Conservation (phyloP, 192 early-diverging fungal species). For the Allomyces macrogynus region DNA sequence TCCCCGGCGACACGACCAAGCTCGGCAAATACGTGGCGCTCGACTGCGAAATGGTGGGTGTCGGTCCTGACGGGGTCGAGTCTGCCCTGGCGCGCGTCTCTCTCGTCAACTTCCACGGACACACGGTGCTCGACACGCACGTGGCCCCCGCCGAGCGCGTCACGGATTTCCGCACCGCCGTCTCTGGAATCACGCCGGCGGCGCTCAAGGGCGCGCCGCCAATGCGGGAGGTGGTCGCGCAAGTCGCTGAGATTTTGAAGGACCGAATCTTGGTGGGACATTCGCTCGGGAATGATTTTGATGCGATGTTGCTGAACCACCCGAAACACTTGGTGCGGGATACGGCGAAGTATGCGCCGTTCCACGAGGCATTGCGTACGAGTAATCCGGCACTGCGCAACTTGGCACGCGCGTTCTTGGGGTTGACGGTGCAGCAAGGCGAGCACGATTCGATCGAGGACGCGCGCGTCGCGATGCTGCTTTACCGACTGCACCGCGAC, state of each 20-base stretch:
- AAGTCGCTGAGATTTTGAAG: constrained; percentile 62
- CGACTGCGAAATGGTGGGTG: constrained; percentile 99
- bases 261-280: constrained; percentile 82
- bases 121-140: constrained; percentile 60
- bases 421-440: constrained; percentile 65
- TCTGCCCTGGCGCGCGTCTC: constrained; percentile 83
- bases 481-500: constrained; percentile 63
- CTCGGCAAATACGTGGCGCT: constrained; percentile 79
- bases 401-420: constrained; percentile 51
- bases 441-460: constrained; percentile 59
- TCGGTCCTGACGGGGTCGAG: constrained; percentile 54
- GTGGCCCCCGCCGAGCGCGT: constrained; percentile 65
- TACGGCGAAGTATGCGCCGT: constrained; percentile 57
- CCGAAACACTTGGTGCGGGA: constrained; percentile 60
- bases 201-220: constrained; percentile 36
- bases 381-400: constrained; percentile 48
- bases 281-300: constrained; percentile 72
- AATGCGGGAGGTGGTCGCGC: constrained; percentile 60
- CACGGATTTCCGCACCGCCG: constrained; percentile 79
- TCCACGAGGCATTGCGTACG: constrained; percentile 41
- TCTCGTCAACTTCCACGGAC: constrained; percentile 85
- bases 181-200: constrained; percentile 76
- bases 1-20: constrained; percentile 7
- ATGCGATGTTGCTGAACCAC: constrained; percentile 57
- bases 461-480: constrained; percentile 68